These are phyloP conservation scores for Chloris gayana DNA, from an alignment of 176 grass and related monocot species.

Conservation along the genomic window DNA sequence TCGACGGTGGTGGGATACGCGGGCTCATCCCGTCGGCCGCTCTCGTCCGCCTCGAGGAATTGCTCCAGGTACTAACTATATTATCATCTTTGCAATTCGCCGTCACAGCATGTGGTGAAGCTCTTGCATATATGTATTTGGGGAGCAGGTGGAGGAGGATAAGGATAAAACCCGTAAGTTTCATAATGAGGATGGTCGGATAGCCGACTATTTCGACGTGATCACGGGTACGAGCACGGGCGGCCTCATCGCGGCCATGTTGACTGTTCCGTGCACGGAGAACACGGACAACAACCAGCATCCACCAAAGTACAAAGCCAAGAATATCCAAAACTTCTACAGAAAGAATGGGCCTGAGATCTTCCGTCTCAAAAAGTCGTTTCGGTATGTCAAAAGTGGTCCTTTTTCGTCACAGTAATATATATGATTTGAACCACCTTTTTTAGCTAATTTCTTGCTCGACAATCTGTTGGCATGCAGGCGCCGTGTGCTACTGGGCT, in stretches of 20 bases:
- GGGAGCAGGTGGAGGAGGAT: not conserved
- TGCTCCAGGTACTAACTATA: constrained; percentile 48
- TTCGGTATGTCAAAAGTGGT: not conserved
- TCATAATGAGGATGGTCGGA: no score
- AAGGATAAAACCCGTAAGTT: no score
- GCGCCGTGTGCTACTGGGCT: not conserved
- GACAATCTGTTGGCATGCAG: not conserved
- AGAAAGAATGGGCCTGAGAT: not conserved
- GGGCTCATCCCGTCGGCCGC: constrained; percentile 51
- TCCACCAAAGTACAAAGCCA: not conserved
- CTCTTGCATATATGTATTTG: not conserved
- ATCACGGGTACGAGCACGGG: no score
- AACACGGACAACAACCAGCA: not conserved
- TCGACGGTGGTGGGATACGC: not conserved
- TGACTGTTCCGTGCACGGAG: not conserved
- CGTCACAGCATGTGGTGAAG: not conserved
- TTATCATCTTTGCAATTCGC: not conserved
- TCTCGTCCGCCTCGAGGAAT: constrained; percentile 45
- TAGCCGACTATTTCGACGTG: no score
- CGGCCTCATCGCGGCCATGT: not conserved
- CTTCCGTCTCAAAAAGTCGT: not conserved
- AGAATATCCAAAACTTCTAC: not conserved
- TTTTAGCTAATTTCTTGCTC: no score
- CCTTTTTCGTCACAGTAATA: no score
- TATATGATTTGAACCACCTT: no score